Conservation (phyloP, 805 yeast species). For the Hemisphaericaspora nanyangensis region DNA sequence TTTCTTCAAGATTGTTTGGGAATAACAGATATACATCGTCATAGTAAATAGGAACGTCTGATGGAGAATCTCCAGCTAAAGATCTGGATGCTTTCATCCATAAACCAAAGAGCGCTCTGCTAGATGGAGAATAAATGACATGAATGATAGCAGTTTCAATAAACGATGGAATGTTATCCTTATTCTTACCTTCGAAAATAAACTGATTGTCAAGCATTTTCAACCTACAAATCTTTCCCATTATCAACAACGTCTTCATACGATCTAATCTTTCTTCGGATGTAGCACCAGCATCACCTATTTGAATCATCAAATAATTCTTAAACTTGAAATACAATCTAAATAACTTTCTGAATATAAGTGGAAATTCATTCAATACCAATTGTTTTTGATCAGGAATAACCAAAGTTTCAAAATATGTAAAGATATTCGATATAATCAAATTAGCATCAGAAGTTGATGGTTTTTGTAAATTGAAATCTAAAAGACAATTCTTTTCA, state of each 20-base stretch:
- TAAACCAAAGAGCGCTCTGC: conserved; percentile 59
- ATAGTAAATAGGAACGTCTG: no score
- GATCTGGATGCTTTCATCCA: conserved; percentile 61
- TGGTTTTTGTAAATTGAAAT: conserved; percentile 41
- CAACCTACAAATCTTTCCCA: conserved; percentile 60
- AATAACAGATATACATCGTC: conserved; percentile 29
- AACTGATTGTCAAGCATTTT: conserved; percentile 56
- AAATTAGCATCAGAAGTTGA: conserved; percentile 51
- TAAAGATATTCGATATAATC: conserved; percentile 62
- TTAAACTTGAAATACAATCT: conserved; percentile 66
- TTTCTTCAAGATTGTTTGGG: conserved; percentile 22
- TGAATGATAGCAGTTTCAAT: conserved; percentile 75
- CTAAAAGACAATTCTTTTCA: conserved; percentile 55
- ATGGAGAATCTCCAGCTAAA: conserved; percentile 10
- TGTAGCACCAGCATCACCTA: conserved; percentile 58
- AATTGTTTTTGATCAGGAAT: conserved; percentile 41
- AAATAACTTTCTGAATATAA: conserved; percentile 61
- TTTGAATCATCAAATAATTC: conserved; percentile 57
- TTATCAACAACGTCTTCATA: conserved; percentile 65
- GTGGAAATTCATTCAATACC: conserved; percentile 52
- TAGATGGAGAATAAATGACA: conserved; percentile 76
- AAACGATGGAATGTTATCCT: conserved; percentile 63
- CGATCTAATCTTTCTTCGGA: conserved; percentile 58
- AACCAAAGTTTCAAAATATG: conserved; percentile 60
- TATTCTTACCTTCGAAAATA: conserved; percentile 32